These are phyloP conservation scores for Barnettozyma populi DNA, from an alignment of 805 yeast genomes.

Conservation along the genomic window DNA sequence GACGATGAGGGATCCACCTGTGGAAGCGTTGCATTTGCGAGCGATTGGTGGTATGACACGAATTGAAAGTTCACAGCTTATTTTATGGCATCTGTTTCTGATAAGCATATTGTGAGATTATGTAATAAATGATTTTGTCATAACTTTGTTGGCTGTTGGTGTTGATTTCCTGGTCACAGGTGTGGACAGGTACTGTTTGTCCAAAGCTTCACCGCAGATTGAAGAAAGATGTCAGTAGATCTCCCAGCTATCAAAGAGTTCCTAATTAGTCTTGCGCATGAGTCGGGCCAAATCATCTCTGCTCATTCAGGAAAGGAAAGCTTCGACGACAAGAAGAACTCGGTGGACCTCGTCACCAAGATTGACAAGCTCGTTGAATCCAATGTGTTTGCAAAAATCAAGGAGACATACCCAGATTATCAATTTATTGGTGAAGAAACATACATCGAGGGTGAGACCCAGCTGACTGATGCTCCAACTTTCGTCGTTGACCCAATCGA, in stretches of 20 bases:
- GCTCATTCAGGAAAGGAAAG: conserved; percentile 42
- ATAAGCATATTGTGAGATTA: too few species aligned
- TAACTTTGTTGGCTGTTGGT: too few species aligned
- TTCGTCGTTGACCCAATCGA: conserved; percentile 63
- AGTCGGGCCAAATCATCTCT: conserved; percentile 46
- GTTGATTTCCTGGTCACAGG: too few species aligned
- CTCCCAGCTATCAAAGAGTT: conserved; percentile 31
- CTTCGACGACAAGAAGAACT: conserved; percentile 52
- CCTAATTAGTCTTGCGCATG: conserved; percentile 35
- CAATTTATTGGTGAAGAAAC: conserved; percentile 61
- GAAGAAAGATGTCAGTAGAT: conserved; percentile 5
- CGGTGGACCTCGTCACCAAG: conserved; percentile 59
- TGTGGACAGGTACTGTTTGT: too few species aligned
- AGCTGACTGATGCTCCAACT: conserved; percentile 47
- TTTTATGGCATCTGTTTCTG: too few species aligned
- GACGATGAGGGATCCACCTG: neutral
- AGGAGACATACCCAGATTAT: conserved; percentile 39
- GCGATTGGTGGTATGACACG: neutral
- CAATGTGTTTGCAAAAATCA: conserved; percentile 33
- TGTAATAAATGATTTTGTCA: too few species aligned
- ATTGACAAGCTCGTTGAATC: conserved; percentile 52
- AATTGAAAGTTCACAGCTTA: too few species aligned
- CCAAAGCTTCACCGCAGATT: too few species aligned
- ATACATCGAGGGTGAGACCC: conserved; percentile 42
- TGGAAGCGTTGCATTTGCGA: neutral